phyloP scores from a whole-genome alignment of 2,329 filamentous ascomycete genomes.

The Ustulina deusta region DNA sequence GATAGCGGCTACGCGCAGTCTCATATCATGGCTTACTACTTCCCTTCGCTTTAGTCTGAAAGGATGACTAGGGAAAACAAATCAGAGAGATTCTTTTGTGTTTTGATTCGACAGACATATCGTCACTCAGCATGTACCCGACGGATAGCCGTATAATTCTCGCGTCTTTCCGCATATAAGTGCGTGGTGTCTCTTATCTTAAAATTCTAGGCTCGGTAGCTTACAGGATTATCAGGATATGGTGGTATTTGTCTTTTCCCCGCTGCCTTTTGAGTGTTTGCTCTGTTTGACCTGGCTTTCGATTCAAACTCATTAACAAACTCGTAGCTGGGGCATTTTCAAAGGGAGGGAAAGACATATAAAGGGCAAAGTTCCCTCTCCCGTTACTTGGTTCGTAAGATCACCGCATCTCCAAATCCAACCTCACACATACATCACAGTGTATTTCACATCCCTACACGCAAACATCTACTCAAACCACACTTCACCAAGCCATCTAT shows the following conservation, averaged over 20 bases:
- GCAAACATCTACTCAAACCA: too few species aligned
- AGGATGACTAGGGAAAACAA: neutral
- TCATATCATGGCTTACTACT: neutral
- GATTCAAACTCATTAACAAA: neutral
- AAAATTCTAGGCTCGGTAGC: neutral
- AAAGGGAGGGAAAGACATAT: neutral
- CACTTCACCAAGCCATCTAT: neutral
- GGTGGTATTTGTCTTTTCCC: neutral
- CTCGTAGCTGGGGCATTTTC: neutral
- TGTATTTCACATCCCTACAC: neutral
- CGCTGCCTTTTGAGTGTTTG: neutral
- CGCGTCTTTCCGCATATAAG: too few species aligned
- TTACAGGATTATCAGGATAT: neutral
- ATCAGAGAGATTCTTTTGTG: neutral
- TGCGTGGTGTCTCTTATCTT: too few species aligned
- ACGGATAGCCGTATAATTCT: neutral
- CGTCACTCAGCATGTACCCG: neutral
- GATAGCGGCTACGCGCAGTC: constrained; percentile 1
- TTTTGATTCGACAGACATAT: neutral
- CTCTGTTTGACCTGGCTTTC: neutral
- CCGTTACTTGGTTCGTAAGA: neutral
- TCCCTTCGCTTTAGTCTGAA: too few species aligned
- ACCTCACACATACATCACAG: neutral
- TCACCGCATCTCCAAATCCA: neutral
- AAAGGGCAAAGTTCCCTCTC: neutral